A percentile compares a stretch with the other conserved stretches of the same genome.
These are phyloP conservation scores for Macrophomina phaseolina DNA, from an alignment of 2,329 filamentous ascomycete species.

Conservation along the genomic window DNA sequence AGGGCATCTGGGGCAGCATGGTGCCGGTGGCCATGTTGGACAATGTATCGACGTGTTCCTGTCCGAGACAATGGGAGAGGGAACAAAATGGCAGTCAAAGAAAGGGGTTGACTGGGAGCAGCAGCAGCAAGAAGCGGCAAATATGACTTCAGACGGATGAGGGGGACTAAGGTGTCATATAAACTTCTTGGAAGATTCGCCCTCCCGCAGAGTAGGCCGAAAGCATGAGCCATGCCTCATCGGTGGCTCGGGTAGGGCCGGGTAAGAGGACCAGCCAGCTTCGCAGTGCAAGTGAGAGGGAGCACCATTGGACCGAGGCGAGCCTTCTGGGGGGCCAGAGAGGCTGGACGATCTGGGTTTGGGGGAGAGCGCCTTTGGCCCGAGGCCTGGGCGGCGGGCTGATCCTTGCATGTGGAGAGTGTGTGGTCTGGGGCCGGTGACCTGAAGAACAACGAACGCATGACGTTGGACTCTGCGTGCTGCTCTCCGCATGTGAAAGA, in stretches of 20 bases:
- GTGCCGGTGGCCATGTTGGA: slow-evolving; percentile 25
- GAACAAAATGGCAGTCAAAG: neutral
- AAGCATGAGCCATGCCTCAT: slow-evolving; percentile 18
- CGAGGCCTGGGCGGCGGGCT: slow-evolving; percentile 26
- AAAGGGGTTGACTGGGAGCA: neutral
- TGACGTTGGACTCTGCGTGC: slow-evolving; percentile 9
- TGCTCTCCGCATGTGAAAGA: slow-evolving; percentile 18
- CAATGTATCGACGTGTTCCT: neutral
- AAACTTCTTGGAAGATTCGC: slow-evolving; percentile 12
- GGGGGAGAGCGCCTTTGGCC: slow-evolving; percentile 27
- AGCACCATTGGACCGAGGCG: slow-evolving; percentile 27
- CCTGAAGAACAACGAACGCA: slow-evolving; percentile 16
- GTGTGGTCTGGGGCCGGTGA: slow-evolving; percentile 24
- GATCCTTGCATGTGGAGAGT: slow-evolving; percentile 22
- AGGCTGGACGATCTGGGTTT: neutral
- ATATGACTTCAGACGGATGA: slow-evolving; percentile 12
- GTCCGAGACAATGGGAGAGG: no score
- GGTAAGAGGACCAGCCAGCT: slow-evolving; percentile 19
- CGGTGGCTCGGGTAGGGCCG: slow-evolving; percentile 23
- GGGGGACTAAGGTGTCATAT: slow-evolving; percentile 28
- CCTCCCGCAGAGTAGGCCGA: neutral
- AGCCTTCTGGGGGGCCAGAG: neutral
- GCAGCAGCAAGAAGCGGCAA: slow-evolving; percentile 6
- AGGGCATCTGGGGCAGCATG: slow-evolving; percentile 43
- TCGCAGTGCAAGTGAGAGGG: neutral